Percentiles rank a stretch among this genome's conserved stretches.
These are phyloP conservation scores for Zymoseptoria pseudotritici DNA, from an alignment of 2,329 filamentous ascomycete genomes.

Conservation along the genomic window DNA sequence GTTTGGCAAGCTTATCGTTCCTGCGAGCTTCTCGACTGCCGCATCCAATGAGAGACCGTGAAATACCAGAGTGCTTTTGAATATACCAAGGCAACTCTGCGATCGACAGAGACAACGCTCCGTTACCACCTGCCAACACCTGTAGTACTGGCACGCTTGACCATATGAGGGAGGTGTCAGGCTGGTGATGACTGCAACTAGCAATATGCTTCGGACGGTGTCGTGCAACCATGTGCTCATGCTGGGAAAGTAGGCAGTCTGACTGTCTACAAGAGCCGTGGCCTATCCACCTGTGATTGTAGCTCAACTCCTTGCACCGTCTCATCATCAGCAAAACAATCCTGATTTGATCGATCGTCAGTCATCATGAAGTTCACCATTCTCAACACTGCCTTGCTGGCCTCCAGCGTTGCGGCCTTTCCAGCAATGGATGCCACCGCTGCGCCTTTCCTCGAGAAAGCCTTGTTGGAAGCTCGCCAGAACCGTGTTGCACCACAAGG, in stretches of 20 bases:
- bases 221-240: not conserved
- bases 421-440: not conserved
- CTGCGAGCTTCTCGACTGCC: not conserved
- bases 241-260: not conserved
- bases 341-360: not conserved
- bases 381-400: not conserved
- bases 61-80: not conserved
- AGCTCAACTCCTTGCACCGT: not conserved
- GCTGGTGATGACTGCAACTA: not conserved
- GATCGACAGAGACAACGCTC: not conserved
- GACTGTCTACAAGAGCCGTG: not conserved
- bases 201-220: not conserved
- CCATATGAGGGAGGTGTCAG: not conserved
- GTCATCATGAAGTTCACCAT: not conserved
- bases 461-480: not conserved
- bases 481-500: conserved; percentile 17
- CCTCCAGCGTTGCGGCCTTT: not conserved
- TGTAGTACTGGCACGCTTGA: not conserved
- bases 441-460: not conserved
- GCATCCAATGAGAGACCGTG: not conserved
- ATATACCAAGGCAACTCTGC: not conserved
- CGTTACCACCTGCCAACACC: not conserved
- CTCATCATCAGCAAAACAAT: not conserved
- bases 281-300: not conserved
- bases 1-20: not conserved